Evolutionary conservation across 495 filamentous ascomycete species (phyloP), one percentile per base, ranked within the genome.

Genomic region (Xylaria acuta): DNA sequence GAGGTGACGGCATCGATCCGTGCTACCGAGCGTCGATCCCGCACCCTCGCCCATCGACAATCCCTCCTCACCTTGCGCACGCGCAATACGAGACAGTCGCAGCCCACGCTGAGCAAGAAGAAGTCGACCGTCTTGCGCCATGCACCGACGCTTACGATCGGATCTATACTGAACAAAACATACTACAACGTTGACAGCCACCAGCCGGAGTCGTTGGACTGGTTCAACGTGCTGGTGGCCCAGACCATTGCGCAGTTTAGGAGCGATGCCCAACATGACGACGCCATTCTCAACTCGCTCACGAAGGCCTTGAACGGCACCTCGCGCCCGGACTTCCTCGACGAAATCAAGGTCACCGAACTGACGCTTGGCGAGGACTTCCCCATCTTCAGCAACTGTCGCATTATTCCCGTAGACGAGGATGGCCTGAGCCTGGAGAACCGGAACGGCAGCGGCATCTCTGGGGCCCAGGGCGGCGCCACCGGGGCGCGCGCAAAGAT

Each of bases 211-310:
- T 94, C 91, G n/a, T 83, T 99, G 74, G 96, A 99, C 79, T 99
- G 96, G 96, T 98, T 99, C 86, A 99, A 99, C 80, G 96, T 99
- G 32, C 86, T 99, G 69, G 91, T 98, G 67, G 97, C 96, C 8
- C 96, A 99, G 83, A 97, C 97, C 0, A 95, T 99, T 65, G 95
- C 97, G 3, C 97, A 98, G 78, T 94, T 98, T 77, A 88, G 96
- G 63, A 90, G 91, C 71, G 97, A 98, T 76, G 96, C 96, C 32
- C 87, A 92, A 36, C 89, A 94, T 65, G 94, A 97, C 77, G 93
- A 94, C 76, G 97, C 96, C 8, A 94, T 99, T 30, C 88, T 99
- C n/a, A 91, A 88, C n/a, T 94, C 91, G n/a, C 85, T 99, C n/a
- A 96, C 90, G 11, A 91, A 90, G 43, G 88, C 94, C 2, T 87